phyloP scores from a whole-genome alignment of 352 stramenopile species.

The Globisporangium viniferum region DNA sequence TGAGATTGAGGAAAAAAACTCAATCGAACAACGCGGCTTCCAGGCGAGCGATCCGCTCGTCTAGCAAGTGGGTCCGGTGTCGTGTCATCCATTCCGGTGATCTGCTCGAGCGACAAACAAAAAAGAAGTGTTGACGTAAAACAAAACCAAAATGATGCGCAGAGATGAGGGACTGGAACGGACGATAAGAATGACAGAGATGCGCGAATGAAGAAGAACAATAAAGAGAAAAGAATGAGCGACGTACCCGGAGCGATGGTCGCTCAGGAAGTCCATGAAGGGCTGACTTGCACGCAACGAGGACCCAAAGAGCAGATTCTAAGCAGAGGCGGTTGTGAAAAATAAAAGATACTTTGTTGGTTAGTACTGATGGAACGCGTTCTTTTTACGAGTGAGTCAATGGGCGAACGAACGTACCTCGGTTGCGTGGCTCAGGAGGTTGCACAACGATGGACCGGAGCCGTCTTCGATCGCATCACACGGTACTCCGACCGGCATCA shows the following conservation, averaged over 20 bases:
- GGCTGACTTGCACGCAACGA: constrained; percentile 45
- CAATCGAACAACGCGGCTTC: constrained; percentile 36
- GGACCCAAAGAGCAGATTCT: constrained; percentile 48
- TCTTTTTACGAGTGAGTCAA: too few species aligned
- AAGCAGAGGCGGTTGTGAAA: neutral
- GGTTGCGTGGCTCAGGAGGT: constrained; percentile 57
- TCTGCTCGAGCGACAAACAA: constrained; percentile 15
- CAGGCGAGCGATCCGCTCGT: constrained; percentile 42
- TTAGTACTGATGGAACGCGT: neutral
- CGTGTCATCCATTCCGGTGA: constrained; percentile 46
- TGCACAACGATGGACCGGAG: constrained; percentile 52
- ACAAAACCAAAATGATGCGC: neutral
- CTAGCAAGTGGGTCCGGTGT: constrained; percentile 33
- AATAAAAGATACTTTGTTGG: neutral
- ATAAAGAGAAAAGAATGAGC: neutral
- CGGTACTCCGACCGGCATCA: constrained; percentile 42
- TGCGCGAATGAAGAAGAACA: neutral
- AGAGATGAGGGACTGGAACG: neutral
- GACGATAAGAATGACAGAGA: neutral
- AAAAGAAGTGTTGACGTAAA: neutral
- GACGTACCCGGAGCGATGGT: constrained; percentile 43
- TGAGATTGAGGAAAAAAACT: neutral
- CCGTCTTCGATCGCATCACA: constrained; percentile 55
- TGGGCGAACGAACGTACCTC: constrained; percentile 26
- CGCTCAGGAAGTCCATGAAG: constrained; percentile 55